phyloP scores from a whole-genome alignment of 2,329 filamentous ascomycete genomes.

The Elsinoe batatas region DNA sequence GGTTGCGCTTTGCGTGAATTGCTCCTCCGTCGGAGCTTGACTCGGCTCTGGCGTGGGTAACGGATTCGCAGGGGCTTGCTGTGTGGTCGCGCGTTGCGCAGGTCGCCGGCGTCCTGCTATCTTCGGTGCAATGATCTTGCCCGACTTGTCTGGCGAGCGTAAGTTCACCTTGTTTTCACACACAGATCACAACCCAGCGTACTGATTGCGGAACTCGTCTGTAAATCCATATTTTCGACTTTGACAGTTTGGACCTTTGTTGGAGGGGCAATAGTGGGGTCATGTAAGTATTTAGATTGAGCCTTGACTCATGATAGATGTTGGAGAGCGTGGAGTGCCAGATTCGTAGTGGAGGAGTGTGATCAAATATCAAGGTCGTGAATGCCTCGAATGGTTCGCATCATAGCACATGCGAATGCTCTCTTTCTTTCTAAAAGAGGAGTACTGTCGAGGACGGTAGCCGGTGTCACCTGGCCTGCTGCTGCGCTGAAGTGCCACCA shows the following conservation, averaged over 20 bases:
- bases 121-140: slow-evolving; percentile 41
- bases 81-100: slow-evolving; percentile 20
- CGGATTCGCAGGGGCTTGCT: slow-evolving; percentile 14
- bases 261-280: not conserved
- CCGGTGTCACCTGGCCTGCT: no score
- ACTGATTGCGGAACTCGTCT: slow-evolving; percentile 48
- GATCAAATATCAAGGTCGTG: no score
- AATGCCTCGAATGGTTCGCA: no score
- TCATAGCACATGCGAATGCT: no score
- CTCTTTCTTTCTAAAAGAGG: no score
- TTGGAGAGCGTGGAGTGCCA: no score
- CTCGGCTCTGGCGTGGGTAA: slow-evolving; percentile 10
- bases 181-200: slow-evolving; percentile 19
- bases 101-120: slow-evolving; percentile 34
- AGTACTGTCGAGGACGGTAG: no score
- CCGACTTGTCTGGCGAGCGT: slow-evolving; percentile 29
- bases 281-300: not conserved
- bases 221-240: slow-evolving; percentile 30
- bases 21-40: not conserved
- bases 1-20: not conserved
- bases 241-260: not conserved
- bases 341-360: no score
- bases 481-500: no score
- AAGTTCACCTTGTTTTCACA: not conserved
- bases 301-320: no score